A percentile compares a stretch with the other conserved stretches of the same genome.
phyloP scores from a whole-genome alignment of 169 alveolate species.

The Plasmodium berghei region DNA sequence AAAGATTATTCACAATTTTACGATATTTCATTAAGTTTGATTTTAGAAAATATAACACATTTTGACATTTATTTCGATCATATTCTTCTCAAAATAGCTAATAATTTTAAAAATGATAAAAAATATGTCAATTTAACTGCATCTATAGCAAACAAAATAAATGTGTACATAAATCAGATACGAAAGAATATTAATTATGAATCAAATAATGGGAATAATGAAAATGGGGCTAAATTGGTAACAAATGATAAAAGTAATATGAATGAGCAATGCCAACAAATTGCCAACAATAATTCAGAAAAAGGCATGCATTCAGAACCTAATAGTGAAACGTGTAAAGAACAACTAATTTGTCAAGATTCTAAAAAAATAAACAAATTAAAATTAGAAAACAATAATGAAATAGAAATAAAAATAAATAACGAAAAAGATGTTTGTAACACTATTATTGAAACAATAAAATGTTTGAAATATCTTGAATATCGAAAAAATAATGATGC shows the following conservation, averaged over 20 bases:
- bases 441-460: neutral
- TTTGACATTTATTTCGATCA: slow-evolving; percentile 16
- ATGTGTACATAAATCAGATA: neutral
- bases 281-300: neutral
- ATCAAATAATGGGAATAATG: neutral
- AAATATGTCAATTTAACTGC: slow-evolving; percentile 10
- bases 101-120: slow-evolving; percentile 19
- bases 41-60: neutral
- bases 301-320: neutral
- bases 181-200: neutral
- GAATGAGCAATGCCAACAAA: too few relatives aligned
- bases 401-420: too few relatives aligned
- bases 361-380: neutral
- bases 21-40: slow-evolving; percentile 1
- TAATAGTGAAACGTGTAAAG: neutral
- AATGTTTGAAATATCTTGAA: slow-evolving; percentile 32
- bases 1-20: slow-evolving; percentile 50
- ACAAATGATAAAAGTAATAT: too few relatives aligned
- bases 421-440: neutral
- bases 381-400: too few relatives aligned
- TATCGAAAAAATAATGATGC: slow-evolving; percentile 13
- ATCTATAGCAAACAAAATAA: neutral
- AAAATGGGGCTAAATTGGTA: neutral
- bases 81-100: slow-evolving; percentile 22
- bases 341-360: neutral